phyloP scores from a whole-genome alignment of 768 basidiomycete genomes.

The Mycena belliarum region DNA sequence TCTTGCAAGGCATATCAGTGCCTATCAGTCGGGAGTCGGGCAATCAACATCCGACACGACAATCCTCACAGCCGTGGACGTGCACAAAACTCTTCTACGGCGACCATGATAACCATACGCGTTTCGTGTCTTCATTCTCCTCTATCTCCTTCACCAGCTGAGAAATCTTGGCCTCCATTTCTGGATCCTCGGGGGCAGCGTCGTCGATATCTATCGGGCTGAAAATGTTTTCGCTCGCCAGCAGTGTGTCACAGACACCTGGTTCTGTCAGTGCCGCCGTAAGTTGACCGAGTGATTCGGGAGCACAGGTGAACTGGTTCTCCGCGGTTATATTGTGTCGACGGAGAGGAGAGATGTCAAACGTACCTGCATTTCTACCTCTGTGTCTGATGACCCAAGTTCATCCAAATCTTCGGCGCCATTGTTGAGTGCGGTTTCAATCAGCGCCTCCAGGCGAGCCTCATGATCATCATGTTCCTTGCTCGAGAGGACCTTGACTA shows the following conservation, averaged over 20 bases:
- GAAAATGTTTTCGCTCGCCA: slow-evolving; percentile 48
- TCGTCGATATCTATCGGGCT: slow-evolving; percentile 32
- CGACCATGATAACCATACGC: slow-evolving; percentile 46
- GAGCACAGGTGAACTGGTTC: slow-evolving; percentile 40
- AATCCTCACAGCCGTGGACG: slow-evolving; percentile 1
- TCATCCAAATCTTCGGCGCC: slow-evolving; percentile 44
- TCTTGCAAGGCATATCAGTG: slow-evolving; percentile 27
- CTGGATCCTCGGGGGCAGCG: slow-evolving; percentile 30
- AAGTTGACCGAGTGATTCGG: slow-evolving; percentile 36
- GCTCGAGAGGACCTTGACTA: slow-evolving; percentile 38
- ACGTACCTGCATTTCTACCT: slow-evolving; percentile 37
- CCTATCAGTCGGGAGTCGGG: slow-evolving; percentile 7
- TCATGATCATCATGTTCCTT: slow-evolving; percentile 26
- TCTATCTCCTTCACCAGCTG: slow-evolving; percentile 42
- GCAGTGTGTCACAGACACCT: slow-evolving; percentile 27
- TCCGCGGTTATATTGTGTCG: background rate
- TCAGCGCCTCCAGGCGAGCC: slow-evolving; percentile 20
- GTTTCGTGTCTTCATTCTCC: slow-evolving; percentile 44
- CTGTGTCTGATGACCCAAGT: slow-evolving; percentile 31
- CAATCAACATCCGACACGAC: background rate
- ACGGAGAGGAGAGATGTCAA: background rate
- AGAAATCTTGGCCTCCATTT: slow-evolving; percentile 29
- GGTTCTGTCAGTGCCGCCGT: slow-evolving; percentile 35
- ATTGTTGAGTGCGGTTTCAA: slow-evolving; percentile 37
- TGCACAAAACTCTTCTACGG: background rate